Percentiles rank a stretch among this genome's conserved stretches.
Conservation (phyloP, 768 basidiomycete genomes). For the Rhodotorula kratochvilovae region DNA sequence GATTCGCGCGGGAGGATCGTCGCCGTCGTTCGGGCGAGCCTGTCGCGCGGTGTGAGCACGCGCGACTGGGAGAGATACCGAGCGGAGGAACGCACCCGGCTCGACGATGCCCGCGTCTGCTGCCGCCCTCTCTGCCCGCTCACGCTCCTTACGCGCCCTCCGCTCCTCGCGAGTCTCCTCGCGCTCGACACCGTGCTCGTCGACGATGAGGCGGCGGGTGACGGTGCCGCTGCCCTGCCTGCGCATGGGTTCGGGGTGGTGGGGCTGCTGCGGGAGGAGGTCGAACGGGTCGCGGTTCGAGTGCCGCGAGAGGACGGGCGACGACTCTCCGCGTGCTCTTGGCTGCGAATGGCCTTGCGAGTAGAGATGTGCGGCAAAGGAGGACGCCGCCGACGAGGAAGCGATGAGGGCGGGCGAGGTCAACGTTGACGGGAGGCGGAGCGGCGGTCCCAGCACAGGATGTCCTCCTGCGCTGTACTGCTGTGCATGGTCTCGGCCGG, state of each 20-base stretch:
- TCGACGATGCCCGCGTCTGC: background rate
- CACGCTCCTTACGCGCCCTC: constrained; percentile 22
- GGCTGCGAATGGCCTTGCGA: no score
- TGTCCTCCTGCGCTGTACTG: no score
- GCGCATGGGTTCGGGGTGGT: background rate
- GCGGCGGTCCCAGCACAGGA: no score
- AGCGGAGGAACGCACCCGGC: no score
- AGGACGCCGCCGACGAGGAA: no score
- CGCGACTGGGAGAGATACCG: background rate
- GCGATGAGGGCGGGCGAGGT: no score
- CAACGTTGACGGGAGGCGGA: no score
- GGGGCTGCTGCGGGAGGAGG: background rate
- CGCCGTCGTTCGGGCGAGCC: background rate
- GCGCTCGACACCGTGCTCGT: constrained; percentile 12
- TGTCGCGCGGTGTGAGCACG: background rate
- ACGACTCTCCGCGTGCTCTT: background rate
- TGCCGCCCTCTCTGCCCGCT: constrained; percentile 1
- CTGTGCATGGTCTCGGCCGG: no score
- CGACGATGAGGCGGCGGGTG: constrained; percentile 5
- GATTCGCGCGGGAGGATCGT: no score
- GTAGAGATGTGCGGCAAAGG: no score
- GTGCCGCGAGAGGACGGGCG: background rate
- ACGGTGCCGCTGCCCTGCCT: constrained; percentile 14
- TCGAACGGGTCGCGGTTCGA: background rate
- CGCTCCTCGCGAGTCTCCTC: constrained; percentile 38